Percentiles rank a stretch among this genome's conserved stretches.
Evolutionary conservation across 1,139 yeast species (phyloP).

Genomic region (Debaryomycetaceae sp.): DNA sequence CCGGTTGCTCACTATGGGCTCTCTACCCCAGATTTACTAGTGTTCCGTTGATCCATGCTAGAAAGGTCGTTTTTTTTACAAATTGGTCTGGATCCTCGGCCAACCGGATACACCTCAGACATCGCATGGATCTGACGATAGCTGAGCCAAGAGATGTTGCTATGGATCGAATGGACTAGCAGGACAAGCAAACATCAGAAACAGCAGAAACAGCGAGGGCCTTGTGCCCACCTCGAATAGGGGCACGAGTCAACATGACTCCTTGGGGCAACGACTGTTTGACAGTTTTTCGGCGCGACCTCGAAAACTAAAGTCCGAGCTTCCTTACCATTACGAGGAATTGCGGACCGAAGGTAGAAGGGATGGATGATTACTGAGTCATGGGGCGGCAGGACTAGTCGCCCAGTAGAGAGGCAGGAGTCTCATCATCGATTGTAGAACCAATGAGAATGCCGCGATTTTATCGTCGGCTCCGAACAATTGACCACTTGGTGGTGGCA

Average conservation of each 20-base stretch:
- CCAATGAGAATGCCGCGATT: not conserved
- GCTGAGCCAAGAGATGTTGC: too few relatives aligned
- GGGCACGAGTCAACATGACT: not conserved
- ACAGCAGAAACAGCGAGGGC: too few relatives aligned
- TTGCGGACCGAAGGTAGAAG: not conserved
- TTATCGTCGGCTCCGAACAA: not conserved
- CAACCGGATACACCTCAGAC: not conserved
- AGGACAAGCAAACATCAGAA: too few relatives aligned
- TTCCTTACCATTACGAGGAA: not conserved
- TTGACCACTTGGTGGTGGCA: not conserved
- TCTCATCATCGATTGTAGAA: not conserved
- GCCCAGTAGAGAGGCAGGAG: not conserved
- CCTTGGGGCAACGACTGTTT: not conserved
- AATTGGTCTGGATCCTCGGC: not conserved
- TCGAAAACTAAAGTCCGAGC: not conserved
- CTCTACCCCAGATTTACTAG: not conserved
- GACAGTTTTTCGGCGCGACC: not conserved
- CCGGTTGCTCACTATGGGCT: not conserved
- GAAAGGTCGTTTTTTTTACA: not conserved
- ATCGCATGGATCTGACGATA: too few relatives aligned
- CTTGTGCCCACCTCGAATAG: too few relatives aligned
- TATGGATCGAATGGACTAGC: too few relatives aligned
- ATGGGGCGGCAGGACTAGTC: not conserved
- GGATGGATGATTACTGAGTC: not conserved
- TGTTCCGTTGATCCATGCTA: not conserved